These are phyloP conservation scores for Aegilops speltoides DNA, from an alignment of 176 grass and related monocot species.

Conservation along the genomic window DNA sequence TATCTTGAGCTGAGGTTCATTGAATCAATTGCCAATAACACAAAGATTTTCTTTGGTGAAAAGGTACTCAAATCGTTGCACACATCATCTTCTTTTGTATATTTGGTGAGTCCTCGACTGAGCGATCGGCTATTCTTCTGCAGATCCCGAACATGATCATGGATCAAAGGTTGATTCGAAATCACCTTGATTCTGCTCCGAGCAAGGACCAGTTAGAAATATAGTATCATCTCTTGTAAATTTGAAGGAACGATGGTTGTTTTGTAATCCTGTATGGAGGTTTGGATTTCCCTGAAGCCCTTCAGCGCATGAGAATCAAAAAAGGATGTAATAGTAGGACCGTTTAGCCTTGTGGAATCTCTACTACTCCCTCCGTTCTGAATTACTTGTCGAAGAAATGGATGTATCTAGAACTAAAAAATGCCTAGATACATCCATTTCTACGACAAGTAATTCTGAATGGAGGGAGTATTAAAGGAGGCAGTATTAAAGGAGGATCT, in stretches of 20 bases:
- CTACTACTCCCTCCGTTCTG: too few relatives aligned
- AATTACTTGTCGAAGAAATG: too few relatives aligned
- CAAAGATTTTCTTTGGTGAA: conserved; percentile 97
- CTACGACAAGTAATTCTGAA: too few relatives aligned
- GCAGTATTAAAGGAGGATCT: too few relatives aligned
- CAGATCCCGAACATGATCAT: conserved; percentile 35
- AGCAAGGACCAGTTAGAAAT: conserved; percentile 37
- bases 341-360: background rate
- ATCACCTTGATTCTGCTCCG: conserved; percentile 1
- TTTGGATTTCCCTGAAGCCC: conserved; percentile 5
- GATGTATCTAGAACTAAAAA: too few relatives aligned
- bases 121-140: conserved; percentile 8
- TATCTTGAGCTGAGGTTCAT: conserved; percentile 96
- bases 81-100: conserved; percentile 12
- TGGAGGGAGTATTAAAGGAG: too few relatives aligned
- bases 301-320: background rate
- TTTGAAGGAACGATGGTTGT: background rate
- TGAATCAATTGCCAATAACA: conserved; percentile 90
- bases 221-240: conserved; percentile 11
- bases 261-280: conserved; percentile 21
- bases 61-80: conserved; percentile 50
- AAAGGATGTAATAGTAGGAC: conserved; percentile 1
- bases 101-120: background rate
- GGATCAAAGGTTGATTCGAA: conserved; percentile 34
- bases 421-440: too few relatives aligned